Evolutionary conservation across 352 stramenopile genomes (phyloP).

Genomic region (Elongisporangium anandrum): DNA sequence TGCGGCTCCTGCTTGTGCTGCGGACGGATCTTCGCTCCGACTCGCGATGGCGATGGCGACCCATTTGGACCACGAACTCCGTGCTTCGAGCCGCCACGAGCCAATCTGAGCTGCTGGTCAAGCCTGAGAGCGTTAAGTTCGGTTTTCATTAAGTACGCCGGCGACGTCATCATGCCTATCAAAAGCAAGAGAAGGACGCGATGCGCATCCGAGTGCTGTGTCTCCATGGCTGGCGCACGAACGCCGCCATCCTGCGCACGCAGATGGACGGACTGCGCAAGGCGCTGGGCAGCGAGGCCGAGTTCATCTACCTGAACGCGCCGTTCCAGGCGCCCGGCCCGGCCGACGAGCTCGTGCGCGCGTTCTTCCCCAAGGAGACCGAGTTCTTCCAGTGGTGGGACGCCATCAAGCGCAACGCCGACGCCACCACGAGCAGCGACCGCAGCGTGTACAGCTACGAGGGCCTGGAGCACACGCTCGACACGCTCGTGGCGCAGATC

Average conservation of each 20-base stretch:
- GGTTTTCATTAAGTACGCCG: not conserved
- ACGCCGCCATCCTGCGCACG: slow-evolving; percentile 45
- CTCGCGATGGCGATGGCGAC: not conserved
- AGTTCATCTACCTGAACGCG: slow-evolving; percentile 66
- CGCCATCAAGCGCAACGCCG: slow-evolving; percentile 28
- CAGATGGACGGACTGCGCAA: slow-evolving; percentile 56
- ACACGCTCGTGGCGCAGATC: slow-evolving; percentile 43
- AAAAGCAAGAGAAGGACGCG: not conserved
- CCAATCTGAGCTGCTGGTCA: not conserved
- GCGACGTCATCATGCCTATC: not conserved
- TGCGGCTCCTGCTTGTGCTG: slow-evolving; percentile 5
- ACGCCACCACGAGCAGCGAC: slow-evolving; percentile 6
- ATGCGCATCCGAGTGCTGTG: slow-evolving; percentile 56
- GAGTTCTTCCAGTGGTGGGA: slow-evolving; percentile 84
- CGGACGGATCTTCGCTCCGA: too few relatives aligned
- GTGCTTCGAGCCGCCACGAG: not conserved
- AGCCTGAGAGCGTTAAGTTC: not conserved
- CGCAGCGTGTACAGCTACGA: slow-evolving; percentile 44
- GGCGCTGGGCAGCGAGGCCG: slow-evolving; percentile 42
- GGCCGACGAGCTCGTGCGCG: slow-evolving; percentile 52
- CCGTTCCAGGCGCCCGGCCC: slow-evolving; percentile 54
- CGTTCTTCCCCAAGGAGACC: slow-evolving; percentile 44
- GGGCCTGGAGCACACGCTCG: slow-evolving; percentile 56
- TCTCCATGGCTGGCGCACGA: slow-evolving; percentile 79
- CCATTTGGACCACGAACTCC: not conserved